Base-by-base conservation (phyloP, 495 filamentous ascomycete species). In the Aspergillus campestris region DNA sequence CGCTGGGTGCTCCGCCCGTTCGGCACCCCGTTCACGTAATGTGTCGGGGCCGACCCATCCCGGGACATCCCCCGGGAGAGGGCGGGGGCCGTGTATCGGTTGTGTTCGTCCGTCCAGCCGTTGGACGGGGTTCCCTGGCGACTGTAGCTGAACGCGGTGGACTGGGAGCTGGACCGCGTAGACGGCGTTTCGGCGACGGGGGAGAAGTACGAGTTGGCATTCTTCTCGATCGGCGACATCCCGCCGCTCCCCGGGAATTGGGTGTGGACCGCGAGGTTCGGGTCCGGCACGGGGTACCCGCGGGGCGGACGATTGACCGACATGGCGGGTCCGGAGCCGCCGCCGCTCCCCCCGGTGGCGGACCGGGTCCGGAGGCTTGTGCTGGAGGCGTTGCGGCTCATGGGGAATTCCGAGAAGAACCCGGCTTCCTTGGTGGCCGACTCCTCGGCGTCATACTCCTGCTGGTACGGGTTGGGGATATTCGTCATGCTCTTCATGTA, bases 171-270 rank as follows among this genome's bases (percentile, higher is more conserved):
- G 7, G 87, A 88, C 38, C 90, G 78, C 6, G 84, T 84, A 2
- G 88, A 94, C 13, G 92, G 89, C 1, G 89, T 90, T 45, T 96
- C 89, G 9, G 75, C 77, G 8, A 80, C 76, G 1, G 92, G 92
- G 1, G 91, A 96, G 61, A 98, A 98, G 60, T 95, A 96, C 7
- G 89, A 95, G 38, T 84, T 80, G 24, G 74, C 73, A 47, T 66
- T 58, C 45, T 71, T 62, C 46, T 81, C 76, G 37, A 61, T 60
- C 24, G 82, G 66, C 44, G 74, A 71, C 59, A 69, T 50, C 64
- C 66, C 57, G 58, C 77, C 65, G 45, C 18, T 24, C 18, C 61
- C 62, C 43, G 66, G 43, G 55, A 75, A 66, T 52, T 86, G 79
- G 3, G 89, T 96, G 50, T 88, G 84, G 7, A 96, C 62, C 32